A percentile compares a stretch with the other conserved stretches of the same genome.
These are phyloP conservation scores for sorghum (Sorghum bicolor) DNA, from an alignment of 176 grass and related monocot genomes.

Conservation along the genomic window Sorghum_bicolor_NCBIv3 NC_012870.2:5914501-5915000, in stretches of 20 bases:
- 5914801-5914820: background rate
- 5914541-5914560: background rate
- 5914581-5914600: background rate
- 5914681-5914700: no score
- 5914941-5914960: background rate
- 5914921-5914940: no score
- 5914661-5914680: no score
- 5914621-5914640: background rate
- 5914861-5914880: background rate
- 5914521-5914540: background rate
- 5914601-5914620: background rate
- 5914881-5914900: background rate
- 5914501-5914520: conserved; percentile 23
- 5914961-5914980: background rate
- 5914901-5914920: background rate
- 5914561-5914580: no score
- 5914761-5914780: background rate
- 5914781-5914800: background rate
- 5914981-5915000: no score
- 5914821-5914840: background rate
- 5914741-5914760: no score
- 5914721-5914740: background rate
- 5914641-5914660: background rate
- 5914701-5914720: background rate
- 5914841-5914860: background rate